Percentiles rank a stretch among this genome's conserved stretches.
These are phyloP conservation scores for Scheffersomyces stambukii DNA, from an alignment of 1,139 yeast species.

Conservation along the genomic window DNA sequence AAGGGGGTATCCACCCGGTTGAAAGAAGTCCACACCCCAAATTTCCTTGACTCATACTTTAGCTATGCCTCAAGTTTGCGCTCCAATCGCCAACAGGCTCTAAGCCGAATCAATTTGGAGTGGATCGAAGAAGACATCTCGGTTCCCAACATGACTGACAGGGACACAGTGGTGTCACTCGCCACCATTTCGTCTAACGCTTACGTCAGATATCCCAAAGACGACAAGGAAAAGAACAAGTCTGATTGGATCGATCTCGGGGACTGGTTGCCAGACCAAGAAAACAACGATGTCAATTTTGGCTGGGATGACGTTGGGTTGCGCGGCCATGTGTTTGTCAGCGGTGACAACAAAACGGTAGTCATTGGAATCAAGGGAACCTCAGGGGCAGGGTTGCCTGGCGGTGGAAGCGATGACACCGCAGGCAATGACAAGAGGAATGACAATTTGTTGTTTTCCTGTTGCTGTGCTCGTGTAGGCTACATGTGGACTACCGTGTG, in stretches of 20 bases:
- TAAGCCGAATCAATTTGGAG: slow-evolving; percentile 44
- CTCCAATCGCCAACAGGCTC: slow-evolving; percentile 36
- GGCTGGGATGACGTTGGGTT: slow-evolving; percentile 89
- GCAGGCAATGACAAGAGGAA: slow-evolving; percentile 76
- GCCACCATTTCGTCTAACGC: slow-evolving; percentile 93
- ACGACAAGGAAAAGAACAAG: slow-evolving; percentile 50
- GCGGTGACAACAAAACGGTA: slow-evolving; percentile 59
- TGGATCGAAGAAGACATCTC: slow-evolving; percentile 50
- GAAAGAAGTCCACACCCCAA: slow-evolving; percentile 55
- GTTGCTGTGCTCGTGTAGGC: slow-evolving; percentile 94
- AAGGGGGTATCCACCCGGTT: slow-evolving; percentile 42
- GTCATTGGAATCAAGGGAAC: slow-evolving; percentile 91
- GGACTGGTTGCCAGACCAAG: slow-evolving; percentile 46
- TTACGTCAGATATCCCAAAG: slow-evolving; percentile 70
- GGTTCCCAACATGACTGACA: slow-evolving; percentile 74
- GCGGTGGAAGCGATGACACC: slow-evolving; percentile 73
- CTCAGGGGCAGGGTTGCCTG: slow-evolving; percentile 77
- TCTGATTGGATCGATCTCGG: slow-evolving; percentile 85
- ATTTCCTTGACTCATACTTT: slow-evolving; percentile 61
- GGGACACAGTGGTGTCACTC: slow-evolving; percentile 64
- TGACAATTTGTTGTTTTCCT: slow-evolving; percentile 85
- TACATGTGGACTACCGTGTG: slow-evolving; percentile 95
- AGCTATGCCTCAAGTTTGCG: slow-evolving; percentile 48
- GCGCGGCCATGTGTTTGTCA: slow-evolving; percentile 86
- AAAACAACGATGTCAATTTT: slow-evolving; percentile 40